Evolutionary conservation across 306 rosid genomes (phyloP), one percentile per base, ranked within the genome.

Genomic region (Fagus sylvatica): DNA sequence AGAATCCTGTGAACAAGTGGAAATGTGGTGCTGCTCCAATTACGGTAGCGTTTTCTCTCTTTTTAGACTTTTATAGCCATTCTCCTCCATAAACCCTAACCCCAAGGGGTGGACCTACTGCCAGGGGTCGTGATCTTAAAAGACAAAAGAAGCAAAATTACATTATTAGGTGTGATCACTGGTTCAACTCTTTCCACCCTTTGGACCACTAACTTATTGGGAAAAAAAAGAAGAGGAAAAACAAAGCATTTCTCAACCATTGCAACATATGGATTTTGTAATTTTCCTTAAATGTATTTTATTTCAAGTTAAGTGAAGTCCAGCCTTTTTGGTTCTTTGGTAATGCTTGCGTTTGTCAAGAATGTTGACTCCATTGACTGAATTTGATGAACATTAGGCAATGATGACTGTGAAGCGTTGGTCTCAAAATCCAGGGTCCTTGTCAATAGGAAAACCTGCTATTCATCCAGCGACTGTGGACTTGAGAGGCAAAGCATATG

Each of bases 401-500:
- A 93, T 95, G 99, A 95, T 95, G 99, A 83, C 98, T 7, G 96
- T 95, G 82, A 93, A 84, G 86, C 93, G 97, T 42, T 93, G 97
- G 97, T 84, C 98, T 83, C 98, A 91, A 75, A 91, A 87, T 82
- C 98, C 97, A 0, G 96, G 91, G 40, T 78, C 97, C 42, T 17
- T 82, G 48, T 88, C 97, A 5, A 85, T 93, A 71, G 99, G 99
- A 78, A 93, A 92, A 84, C 99, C 99, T 75, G 98, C 97, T 36
- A 95, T 95, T 79, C 97, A 91, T 81, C 98, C 99, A 51, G 91
- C 97, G 64, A 85, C 87, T n/a, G 99, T 95, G 74, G 99, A 95
- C 70, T 86, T 95, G 90, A 95, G 88, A 90, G 98, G 99, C 90
- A 96, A 93, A 91, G 89, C 92, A 74, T 96, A 96, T 2, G 98